Evolutionary conservation across 805 yeast species (phyloP).

Genomic region (Candida taoyuanica): DNA sequence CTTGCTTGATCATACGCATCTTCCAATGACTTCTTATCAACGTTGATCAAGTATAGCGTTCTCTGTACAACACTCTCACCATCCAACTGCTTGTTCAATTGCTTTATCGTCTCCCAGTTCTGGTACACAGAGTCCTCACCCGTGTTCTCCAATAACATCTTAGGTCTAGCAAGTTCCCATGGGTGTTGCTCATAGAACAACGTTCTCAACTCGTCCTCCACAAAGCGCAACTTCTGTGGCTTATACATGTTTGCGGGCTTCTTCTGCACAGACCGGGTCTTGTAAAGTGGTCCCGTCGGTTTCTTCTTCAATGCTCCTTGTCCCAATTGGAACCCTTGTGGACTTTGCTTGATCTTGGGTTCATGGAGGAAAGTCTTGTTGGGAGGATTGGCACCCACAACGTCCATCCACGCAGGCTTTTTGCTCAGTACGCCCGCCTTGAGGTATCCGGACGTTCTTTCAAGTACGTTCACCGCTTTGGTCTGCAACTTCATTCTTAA

Average conservation of each 20-base stretch:
- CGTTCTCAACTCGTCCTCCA: constrained; percentile 74
- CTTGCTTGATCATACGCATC: constrained; percentile 85
- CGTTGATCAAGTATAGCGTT: constrained; percentile 49
- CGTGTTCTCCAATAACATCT: constrained; percentile 69
- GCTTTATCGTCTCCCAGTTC: constrained; percentile 81
- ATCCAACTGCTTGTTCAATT: constrained; percentile 67
- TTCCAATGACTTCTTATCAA: constrained; percentile 30
- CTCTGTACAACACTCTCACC: constrained; percentile 88
- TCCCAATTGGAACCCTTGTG: constrained; percentile 6
- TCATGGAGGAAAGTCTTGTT: constrained; percentile 43
- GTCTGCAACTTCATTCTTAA: constrained; percentile 64
- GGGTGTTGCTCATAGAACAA: constrained; percentile 92
- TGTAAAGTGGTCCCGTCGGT: constrained; percentile 25
- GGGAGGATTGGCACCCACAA: constrained; percentile 82
- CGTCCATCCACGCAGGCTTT: constrained; percentile 88
- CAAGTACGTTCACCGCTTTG: constrained; percentile 70
- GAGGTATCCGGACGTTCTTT: constrained; percentile 74
- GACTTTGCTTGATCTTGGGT: constrained; percentile 17
- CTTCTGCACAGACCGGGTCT: no score
- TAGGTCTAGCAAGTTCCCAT: constrained; percentile 95
- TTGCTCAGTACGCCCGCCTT: constrained; percentile 60
- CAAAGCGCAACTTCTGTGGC: constrained; percentile 26
- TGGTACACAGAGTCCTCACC: constrained; percentile 47
- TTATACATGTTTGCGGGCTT: constrained; percentile 13
- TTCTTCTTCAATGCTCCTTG: constrained; percentile 14